Percentiles rank a stretch among this genome's conserved stretches.
phyloP scores from a whole-genome alignment of 1,284 basidiomycete species.

The Trametes versicolor region DNA sequence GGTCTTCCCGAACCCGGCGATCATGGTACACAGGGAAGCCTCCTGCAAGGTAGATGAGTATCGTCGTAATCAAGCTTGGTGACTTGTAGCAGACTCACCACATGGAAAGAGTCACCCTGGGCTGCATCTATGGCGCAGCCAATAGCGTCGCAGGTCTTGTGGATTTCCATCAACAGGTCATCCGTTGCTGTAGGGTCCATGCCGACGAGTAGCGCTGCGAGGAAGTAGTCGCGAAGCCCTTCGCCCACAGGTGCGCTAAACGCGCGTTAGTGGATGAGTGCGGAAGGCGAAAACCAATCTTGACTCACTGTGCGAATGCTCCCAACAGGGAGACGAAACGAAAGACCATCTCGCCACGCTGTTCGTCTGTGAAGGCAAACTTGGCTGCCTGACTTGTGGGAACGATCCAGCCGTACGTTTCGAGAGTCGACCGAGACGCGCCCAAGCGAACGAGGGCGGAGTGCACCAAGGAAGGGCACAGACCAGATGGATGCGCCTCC shows the following conservation, averaged over 20 bases:
- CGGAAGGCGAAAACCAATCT: background rate
- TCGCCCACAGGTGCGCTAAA: slow-evolving; percentile 38
- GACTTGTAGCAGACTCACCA: slow-evolving; percentile 39
- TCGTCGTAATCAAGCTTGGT: background rate
- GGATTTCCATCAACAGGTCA: slow-evolving; percentile 56
- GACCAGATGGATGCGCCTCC: slow-evolving; percentile 12
- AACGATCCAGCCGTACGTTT: slow-evolving; percentile 21
- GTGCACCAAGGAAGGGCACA: slow-evolving; percentile 20
- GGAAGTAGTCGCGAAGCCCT: slow-evolving; percentile 61
- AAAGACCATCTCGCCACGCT: slow-evolving; percentile 46
- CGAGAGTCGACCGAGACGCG: slow-evolving; percentile 28
- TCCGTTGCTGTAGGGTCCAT: slow-evolving; percentile 60
- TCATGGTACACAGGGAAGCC: slow-evolving; percentile 53
- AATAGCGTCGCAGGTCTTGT: slow-evolving; percentile 18
- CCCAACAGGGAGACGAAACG: slow-evolving; percentile 56
- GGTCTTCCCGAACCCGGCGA: slow-evolving; percentile 50
- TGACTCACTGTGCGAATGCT: slow-evolving; percentile 57
- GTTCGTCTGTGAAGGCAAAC: slow-evolving; percentile 24
- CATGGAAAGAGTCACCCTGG: slow-evolving; percentile 6
- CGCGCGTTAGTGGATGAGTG: slow-evolving; percentile 1
- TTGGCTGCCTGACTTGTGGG: background rate
- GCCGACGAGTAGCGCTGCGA: slow-evolving; percentile 61
- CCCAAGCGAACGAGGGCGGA: slow-evolving; percentile 34
- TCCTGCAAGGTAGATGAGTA: slow-evolving; percentile 51
- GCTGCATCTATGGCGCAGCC: slow-evolving; percentile 15